Conservation (phyloP, 1,284 basidiomycete species). For the Ceratobasidium sp. region DNA sequence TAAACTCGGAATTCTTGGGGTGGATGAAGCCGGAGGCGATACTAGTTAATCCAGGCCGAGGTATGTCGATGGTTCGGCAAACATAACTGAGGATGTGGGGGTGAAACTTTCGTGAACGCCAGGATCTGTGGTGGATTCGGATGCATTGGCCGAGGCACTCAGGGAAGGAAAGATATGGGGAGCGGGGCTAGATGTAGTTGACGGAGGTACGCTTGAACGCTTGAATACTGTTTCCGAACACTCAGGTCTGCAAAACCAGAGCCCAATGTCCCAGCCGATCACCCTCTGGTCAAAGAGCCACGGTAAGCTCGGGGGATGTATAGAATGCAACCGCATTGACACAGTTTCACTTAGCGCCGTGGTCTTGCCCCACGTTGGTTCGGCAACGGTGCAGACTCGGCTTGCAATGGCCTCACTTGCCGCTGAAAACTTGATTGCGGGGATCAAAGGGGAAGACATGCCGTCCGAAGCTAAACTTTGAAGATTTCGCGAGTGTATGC, state of each 20-base stretch:
- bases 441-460: constrained; percentile 54
- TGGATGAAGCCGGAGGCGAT: constrained; percentile 89
- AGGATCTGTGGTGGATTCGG: constrained; percentile 82
- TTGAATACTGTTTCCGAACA: too few relatives aligned
- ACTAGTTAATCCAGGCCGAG: constrained; percentile 86
- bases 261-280: constrained; percentile 79
- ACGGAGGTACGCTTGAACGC: constrained; percentile 63
- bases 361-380: constrained; percentile 91
- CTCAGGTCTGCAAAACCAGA: constrained; percentile 63
- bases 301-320: too few relatives aligned
- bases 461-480: constrained; percentile 44
- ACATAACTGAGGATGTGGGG: too few relatives aligned
- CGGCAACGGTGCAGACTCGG: constrained; percentile 89
- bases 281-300: constrained; percentile 84
- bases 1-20: constrained; percentile 78
- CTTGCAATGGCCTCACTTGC: constrained; percentile 84
- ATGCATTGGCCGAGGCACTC: constrained; percentile 87
- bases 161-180: constrained; percentile 85
- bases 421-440: constrained; percentile 74
- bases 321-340: too few relatives aligned
- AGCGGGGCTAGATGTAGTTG: constrained; percentile 94
- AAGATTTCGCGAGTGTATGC: background rate
- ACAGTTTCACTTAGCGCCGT: constrained; percentile 70
- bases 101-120: constrained; percentile 53
- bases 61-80: constrained; percentile 59